Evolutionary conservation across 306 rosid genomes (phyloP).

Genomic region (Citrullus amarus): DNA sequence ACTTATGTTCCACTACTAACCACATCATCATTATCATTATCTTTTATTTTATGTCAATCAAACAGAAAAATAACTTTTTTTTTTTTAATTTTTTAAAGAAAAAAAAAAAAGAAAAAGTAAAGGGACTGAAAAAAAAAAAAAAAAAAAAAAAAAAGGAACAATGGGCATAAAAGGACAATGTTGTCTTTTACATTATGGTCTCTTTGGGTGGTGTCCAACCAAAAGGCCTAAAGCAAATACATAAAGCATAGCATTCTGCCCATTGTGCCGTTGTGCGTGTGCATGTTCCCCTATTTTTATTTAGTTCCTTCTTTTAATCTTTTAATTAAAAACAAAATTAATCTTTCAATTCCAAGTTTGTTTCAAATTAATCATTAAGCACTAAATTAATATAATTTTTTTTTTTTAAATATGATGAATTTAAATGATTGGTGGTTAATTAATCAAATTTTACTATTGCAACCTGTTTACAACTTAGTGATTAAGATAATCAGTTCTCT

Average conservation of each 20-base stretch:
- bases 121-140: background rate
- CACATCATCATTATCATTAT: background rate
- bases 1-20: background rate
- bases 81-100: background rate
- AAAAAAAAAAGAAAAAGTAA: background rate
- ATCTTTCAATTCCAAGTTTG: too few relatives aligned
- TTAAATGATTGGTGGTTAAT: too few relatives aligned
- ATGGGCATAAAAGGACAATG: background rate
- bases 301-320: background rate
- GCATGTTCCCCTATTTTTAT: background rate
- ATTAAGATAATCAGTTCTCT: too few relatives aligned
- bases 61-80: background rate
- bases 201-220: slow-evolving; percentile 8
- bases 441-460: too few relatives aligned
- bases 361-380: too few relatives aligned
- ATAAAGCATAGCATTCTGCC: background rate
- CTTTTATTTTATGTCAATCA: background rate
- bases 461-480: too few relatives aligned
- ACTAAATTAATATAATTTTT: too few relatives aligned
- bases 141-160: background rate
- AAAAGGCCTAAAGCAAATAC: background rate
- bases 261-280: slow-evolving; percentile 1
- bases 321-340: too few relatives aligned
- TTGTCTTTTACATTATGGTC: background rate
- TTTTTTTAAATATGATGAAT: too few relatives aligned